Base-by-base conservation (phyloP, 2,329 filamentous ascomycete species). In the Ceratocystis colombiana region DNA sequence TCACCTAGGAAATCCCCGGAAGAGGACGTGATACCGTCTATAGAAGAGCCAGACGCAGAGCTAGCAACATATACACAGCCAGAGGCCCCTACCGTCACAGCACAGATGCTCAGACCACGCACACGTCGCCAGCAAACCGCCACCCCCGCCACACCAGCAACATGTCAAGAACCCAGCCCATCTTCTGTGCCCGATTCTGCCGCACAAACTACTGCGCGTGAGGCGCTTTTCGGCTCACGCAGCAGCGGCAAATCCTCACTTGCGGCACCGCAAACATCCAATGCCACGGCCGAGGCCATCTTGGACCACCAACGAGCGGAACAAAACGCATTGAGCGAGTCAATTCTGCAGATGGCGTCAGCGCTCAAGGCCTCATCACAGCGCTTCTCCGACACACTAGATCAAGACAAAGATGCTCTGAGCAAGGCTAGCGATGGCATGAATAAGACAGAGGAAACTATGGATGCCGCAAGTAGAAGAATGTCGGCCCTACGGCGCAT, bases 291-390 rank as follows among this genome's bases (percentile, higher is more conserved):
- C 0, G 90, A 96, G 77, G 81, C 85, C 0, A 81, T 91, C 41
- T 82, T 96, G 55, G 84, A 89, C 71, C 82, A 88, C 72, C 85
- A 96, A 72, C 87, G 89, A 64, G 79, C 79, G 65, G 90, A 96
- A 76, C 92, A 96, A 75, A 90, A 96, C 74, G 79, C 82, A 44
- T 81, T 97, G 2, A 93, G 92, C 0, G 81, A 83, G 46, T 92
- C 89, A 6, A 86, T 97, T n/a, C 80, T 96, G 25, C 78, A 82
- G 57, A 88, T 96, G 77, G 92, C 93, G 0, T 79, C 82, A 25
- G 83, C 88, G 62, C 82, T 96, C 48, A 96, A 95, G 74, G 77
- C 83, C 61, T 89, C 86, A 46, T 89, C 90, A 3, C 77, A 87
- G 65, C 80, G 83, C 2, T 94, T 96, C 76, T 82, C 86, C 25